Base-by-base conservation (phyloP, 257 asterid species). In the Capsicum pubescens region DNA sequence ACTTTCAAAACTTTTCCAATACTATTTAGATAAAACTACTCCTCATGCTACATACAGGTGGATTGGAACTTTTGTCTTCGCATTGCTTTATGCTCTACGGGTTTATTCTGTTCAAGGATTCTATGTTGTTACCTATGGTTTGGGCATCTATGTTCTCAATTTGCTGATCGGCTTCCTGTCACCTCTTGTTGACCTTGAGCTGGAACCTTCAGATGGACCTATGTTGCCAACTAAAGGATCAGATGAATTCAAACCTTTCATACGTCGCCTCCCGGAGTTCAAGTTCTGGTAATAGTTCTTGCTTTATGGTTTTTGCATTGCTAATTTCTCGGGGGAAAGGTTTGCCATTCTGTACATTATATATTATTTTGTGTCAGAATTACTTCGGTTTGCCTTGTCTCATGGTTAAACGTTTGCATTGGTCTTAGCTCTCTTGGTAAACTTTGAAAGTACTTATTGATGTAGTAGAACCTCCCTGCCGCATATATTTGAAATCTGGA, bases 231-330 rank as follows among this genome's bases (percentile, higher is more conserved):
- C 98, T 10, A 95, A 93, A 90, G 99, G 99, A 83, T 95, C 99
- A 15, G 99, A 95, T 82, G 99, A 95, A 87, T 95, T 94, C 91
- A 94, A 93, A 90, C 98, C 99, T 78, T 95, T 95, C 87, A 93
- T 95, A 84, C 98, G 99, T 26, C 99, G 99, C 55, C 99, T 95
- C 86, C 99, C 99, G 9, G 99, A 94, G 89, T 95, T 95, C 86
- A 95, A 95, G 90, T 95, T 94, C 93, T 95, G 99, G 99, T 95
- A 90, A 83, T 79, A 67, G 42, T 46, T 78, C 84, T 54, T 83
- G 5, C 66, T 79, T 44, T 59, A 58, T 76, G 63, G 63, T 14
- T 74, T 76, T 76, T 76, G 26, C 46, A 4, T 52, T 76, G 63
- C 46, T 52, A 50, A 26, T 26, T 8, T 46, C 21, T 7, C 21